phyloP scores from a whole-genome alignment of 805 yeast genomes.

The Starmerella scarabaei region DNA sequence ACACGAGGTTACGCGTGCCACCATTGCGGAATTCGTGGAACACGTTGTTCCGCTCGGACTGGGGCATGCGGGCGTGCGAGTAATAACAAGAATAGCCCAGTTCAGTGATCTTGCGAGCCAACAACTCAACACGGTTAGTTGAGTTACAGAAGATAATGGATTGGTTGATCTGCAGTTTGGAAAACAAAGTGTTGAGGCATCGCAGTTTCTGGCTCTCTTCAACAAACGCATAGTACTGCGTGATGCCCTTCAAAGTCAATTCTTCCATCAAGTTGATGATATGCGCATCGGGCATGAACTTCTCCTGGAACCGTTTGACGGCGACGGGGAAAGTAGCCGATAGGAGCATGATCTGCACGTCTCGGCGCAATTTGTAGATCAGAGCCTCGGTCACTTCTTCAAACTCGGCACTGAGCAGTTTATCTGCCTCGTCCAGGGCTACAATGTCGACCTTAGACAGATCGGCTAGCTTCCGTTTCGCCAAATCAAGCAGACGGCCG shows the following conservation, averaged over 20 bases:
- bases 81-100: constrained; percentile 93
- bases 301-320: constrained; percentile 84
- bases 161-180: constrained; percentile 90
- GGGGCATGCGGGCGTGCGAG: constrained; percentile 96
- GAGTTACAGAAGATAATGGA: constrained; percentile 96
- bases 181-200: constrained; percentile 86
- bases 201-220: constrained; percentile 94
- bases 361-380: constrained; percentile 62
- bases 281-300: constrained; percentile 79
- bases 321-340: constrained; percentile 94
- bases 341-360: constrained; percentile 73
- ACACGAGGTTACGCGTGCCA: constrained; percentile 89
- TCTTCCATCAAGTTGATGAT: constrained; percentile 97
- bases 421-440: constrained; percentile 98
- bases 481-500: constrained; percentile 91
- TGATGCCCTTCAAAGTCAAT: constrained; percentile 86
- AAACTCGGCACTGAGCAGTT: constrained; percentile 85
- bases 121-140: constrained; percentile 85
- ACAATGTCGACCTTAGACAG: constrained; percentile 74
- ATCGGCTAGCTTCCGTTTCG: constrained; percentile 76
- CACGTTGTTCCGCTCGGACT: constrained; percentile 90
- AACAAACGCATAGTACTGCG: constrained; percentile 96
- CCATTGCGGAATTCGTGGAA: constrained; percentile 99
- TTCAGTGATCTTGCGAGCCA: constrained; percentile 93
- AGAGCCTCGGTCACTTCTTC: constrained; percentile 77